phyloP scores from a whole-genome alignment of 2,329 filamentous ascomycete genomes.

The Aspergillus bombycis region DNA sequence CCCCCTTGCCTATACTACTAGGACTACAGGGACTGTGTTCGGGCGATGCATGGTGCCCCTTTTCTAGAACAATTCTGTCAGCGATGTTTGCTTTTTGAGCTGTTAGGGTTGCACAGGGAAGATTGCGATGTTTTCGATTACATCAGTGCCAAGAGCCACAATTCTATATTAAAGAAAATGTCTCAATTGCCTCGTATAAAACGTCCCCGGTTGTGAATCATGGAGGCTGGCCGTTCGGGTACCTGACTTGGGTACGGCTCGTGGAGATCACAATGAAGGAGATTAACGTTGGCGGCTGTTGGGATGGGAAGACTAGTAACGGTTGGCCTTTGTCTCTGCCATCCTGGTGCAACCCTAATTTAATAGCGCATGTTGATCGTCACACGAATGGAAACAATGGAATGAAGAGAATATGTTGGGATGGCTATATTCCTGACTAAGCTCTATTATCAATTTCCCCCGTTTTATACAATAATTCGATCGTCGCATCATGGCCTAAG shows the following conservation, averaged over 20 bases:
- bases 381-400: not conserved
- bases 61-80: not conserved
- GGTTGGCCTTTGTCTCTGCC: not conserved
- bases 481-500: not conserved
- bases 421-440: not conserved
- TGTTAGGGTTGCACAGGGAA: not conserved
- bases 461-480: not conserved
- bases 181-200: not conserved
- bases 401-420: not conserved
- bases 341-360: not conserved
- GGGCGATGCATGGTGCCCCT: not conserved
- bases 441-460: not conserved
- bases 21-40: not conserved
- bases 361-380: not conserved
- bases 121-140: not conserved
- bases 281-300: not conserved
- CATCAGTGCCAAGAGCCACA: not conserved
- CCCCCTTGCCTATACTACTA: not conserved
- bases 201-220: not conserved
- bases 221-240: not conserved
- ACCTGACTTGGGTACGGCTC: not conserved
- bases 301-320: no score
- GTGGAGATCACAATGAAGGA: not conserved
- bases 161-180: not conserved
- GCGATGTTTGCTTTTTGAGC: not conserved